Base-by-base conservation (phyloP, 2,329 filamentous ascomycete genomes). In the Hirsutella thompsonii region DNA sequence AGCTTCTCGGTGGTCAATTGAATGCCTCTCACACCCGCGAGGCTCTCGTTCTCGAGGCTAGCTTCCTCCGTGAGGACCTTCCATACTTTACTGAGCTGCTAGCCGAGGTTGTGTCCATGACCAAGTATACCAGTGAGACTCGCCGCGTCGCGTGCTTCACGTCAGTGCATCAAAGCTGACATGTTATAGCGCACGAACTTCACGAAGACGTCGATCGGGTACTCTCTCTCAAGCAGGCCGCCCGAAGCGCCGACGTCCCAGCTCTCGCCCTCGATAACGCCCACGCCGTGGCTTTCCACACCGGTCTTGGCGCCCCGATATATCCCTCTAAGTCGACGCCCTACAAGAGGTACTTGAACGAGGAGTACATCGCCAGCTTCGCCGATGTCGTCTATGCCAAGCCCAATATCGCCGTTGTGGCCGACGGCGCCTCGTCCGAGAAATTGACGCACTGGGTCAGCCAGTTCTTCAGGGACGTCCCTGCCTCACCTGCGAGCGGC, bases 21-120 rank as follows among this genome's bases (percentile, higher is more conserved):
- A 75, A 70, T 54, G 74, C 90, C 50, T 86, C 84, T 66, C 88
- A 95, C 69, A 89, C 87, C 55, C 83, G 90, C 59, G 92, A 98
- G 73, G 88, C 88, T 60, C 70, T 98, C 48, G 79, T 98, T 45
- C 70, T 98, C 57, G 81, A 90, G 66, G 86, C 92, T 61, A 94
- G 83, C 70, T 98, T 98, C 75, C 79, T 98, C 52, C 81, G 87
- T 61, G 81, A 92, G 61, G 89, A 98, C 62, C 79, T 98, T 52
- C 92, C 92, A 52, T 98, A 96, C 77, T 98, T 94, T 64, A 79
- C 88, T 57, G 92, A 98, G 72, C 75, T 98, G 50, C 76, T 98
- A 53, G 87, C 83, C 58, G 93, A 98, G 72, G 84, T 95, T 55
- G 74, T 92, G 56, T 80, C 82, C 46, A 71, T 85, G 66, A 94